Evolutionary conservation across 1,284 basidiomycete species (phyloP).

Genomic region (Thelephora terrestris): DNA sequence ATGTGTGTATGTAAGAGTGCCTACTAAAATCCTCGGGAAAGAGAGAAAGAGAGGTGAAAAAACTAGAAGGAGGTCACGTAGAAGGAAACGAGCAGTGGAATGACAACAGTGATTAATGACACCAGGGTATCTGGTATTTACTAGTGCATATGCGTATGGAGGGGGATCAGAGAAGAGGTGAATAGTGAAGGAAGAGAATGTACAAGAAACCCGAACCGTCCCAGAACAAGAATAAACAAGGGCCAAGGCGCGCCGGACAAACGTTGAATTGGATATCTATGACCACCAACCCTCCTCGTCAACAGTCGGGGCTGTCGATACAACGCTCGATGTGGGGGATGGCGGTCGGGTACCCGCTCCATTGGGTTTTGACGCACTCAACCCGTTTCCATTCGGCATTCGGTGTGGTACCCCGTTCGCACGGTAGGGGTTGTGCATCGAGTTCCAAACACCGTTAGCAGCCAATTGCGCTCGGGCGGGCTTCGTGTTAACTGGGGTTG

Average conservation of each 20-base stretch:
- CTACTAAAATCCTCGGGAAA: too few relatives aligned
- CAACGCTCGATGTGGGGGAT: conserved; percentile 65
- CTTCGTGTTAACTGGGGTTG: conserved; percentile 28
- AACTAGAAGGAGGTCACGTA: too few relatives aligned
- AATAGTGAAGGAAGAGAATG: not conserved
- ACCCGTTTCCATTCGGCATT: conserved; percentile 8
- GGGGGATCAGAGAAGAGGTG: not conserved
- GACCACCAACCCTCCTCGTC: conserved; percentile 70
- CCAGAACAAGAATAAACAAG: conserved; percentile 1
- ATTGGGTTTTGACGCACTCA: too few relatives aligned
- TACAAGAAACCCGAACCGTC: not conserved
- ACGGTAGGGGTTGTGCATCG: not conserved
- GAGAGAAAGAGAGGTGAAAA: too few relatives aligned
- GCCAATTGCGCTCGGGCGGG: conserved; percentile 10
- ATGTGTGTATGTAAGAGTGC: not conserved
- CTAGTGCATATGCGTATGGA: not conserved
- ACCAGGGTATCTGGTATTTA: not conserved
- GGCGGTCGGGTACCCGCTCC: conserved; percentile 20
- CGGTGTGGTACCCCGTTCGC: conserved; percentile 8
- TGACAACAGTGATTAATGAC: not conserved
- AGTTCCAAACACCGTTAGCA: not conserved
- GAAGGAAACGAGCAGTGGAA: too few relatives aligned
- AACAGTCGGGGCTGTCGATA: conserved; percentile 58
- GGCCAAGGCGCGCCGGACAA: not conserved
- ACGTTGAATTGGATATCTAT: conserved; percentile 19